Evolutionary conservation across 805 yeast species (phyloP).

Genomic region (Suhomyces vadensis): DNA sequence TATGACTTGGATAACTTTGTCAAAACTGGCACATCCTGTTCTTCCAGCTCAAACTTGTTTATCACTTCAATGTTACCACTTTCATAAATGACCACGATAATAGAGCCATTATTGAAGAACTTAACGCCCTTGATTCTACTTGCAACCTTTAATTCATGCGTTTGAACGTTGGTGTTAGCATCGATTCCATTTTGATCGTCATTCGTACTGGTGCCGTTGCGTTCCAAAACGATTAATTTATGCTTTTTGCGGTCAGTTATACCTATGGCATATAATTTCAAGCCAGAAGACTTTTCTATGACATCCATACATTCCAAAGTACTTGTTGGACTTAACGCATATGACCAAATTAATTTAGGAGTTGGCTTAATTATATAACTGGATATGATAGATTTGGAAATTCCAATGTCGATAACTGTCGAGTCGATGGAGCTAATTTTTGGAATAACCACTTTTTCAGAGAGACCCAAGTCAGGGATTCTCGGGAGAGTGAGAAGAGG

Average conservation of each 20-base stretch:
- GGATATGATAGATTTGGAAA: slow-evolving; percentile 54
- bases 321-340: slow-evolving; percentile 51
- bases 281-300: background rate
- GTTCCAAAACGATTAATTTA: slow-evolving; percentile 26
- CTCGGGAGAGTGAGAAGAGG: slow-evolving; percentile 36
- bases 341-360: slow-evolving; percentile 58
- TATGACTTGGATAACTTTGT: slow-evolving; percentile 11
- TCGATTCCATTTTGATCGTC: slow-evolving; percentile 9
- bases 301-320: slow-evolving; percentile 45
- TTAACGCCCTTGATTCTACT: slow-evolving; percentile 10
- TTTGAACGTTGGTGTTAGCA: slow-evolving; percentile 7
- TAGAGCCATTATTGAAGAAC: slow-evolving; percentile 10
- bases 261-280: slow-evolving; percentile 39
- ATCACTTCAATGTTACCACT: slow-evolving; percentile 30
- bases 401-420: slow-evolving; percentile 48
- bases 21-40: slow-evolving; percentile 3
- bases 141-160: slow-evolving; percentile 12
- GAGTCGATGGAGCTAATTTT: slow-evolving; percentile 22
- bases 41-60: slow-evolving; percentile 7
- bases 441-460: slow-evolving; percentile 27
- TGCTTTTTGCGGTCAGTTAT: slow-evolving; percentile 35
- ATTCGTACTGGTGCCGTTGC: slow-evolving; percentile 8
- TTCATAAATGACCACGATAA: slow-evolving; percentile 21
- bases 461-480: slow-evolving; percentile 28
- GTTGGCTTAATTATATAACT: slow-evolving; percentile 54